Evolutionary conservation across 2,329 filamentous ascomycete genomes (phyloP).

Genomic region (Fusarium haematococcum): DNA sequence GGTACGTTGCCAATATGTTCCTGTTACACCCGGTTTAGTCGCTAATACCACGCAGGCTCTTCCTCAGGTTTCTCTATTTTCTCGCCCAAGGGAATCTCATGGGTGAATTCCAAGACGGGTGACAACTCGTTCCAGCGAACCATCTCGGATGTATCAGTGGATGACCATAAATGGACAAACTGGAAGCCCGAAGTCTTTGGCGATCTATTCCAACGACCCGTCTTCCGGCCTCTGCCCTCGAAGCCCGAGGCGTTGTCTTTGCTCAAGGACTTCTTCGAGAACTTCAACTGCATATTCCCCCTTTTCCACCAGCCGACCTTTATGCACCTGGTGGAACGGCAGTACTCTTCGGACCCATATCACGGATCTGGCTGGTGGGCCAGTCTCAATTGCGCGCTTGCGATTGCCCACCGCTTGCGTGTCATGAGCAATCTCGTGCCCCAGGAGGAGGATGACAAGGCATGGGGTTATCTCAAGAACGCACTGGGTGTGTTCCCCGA

Average conservation of each 20-base stretch:
- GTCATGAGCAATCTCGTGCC: conserved; percentile 96
- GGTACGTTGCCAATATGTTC: conserved; percentile 63
- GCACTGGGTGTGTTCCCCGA: conserved; percentile 94
- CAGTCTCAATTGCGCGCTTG: conserved; percentile 90
- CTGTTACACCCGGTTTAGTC: not conserved
- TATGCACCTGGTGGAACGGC: conserved; percentile 94
- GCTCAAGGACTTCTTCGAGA: conserved; percentile 94
- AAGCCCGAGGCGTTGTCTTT: conserved; percentile 90
- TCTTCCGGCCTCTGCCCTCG: conserved; percentile 85
- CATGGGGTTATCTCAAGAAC: conserved; percentile 97
- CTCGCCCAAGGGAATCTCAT: conserved; percentile 96
- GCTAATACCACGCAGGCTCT: conserved; percentile 71
- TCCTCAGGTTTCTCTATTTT: conserved; percentile 99
- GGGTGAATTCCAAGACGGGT: conserved; percentile 98
- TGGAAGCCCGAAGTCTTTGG: conserved; percentile 99
- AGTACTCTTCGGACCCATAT: conserved; percentile 93
- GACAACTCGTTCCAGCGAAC: conserved; percentile 94
- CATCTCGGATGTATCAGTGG: conserved; percentile 90
- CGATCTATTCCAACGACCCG: conserved; percentile 86
- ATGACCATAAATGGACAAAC: conserved; percentile 95
- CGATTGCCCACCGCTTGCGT: conserved; percentile 91
- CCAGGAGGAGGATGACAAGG: conserved; percentile 91
- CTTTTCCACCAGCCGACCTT: conserved; percentile 98
- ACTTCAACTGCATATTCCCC: conserved; percentile 99
- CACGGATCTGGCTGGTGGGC: conserved; percentile 99